Base-by-base conservation (phyloP, 495 filamentous ascomycete species). In the Letharia lupina region DNA sequence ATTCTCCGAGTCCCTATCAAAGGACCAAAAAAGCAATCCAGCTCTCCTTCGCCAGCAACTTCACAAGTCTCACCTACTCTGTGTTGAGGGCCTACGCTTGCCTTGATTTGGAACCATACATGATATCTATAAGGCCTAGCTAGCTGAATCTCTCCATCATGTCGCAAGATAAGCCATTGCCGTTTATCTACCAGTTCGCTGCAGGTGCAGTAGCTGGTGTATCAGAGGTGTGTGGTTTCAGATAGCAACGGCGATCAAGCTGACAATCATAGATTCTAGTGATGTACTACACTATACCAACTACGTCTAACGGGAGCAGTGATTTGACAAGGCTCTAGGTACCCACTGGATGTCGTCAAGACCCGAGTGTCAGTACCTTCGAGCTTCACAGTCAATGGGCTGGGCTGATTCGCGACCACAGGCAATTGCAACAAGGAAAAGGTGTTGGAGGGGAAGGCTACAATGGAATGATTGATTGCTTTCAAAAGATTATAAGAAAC, bases 271-370 rank as follows among this genome's bases (percentile, higher is more conserved):
- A 93, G 90, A 94, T 96, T 78, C 77, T 94, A 73, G 83, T 93
- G 54, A 95, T 95, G 91, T 94, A 83, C 70, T 80, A 72, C 48
- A 63, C 56, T 63, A 65, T 33, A 54, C 50, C 54, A 56, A 31
- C 18, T 35, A 33, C 6, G 12, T 10, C 40, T 50, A 56, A 8
- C 31, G 18, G 16, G 39, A 40, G 6, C 45, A 65, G 42, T 23
- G 39, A 60, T 23, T 50, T 66, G 28, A 62, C 40, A 23, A 65
- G 56, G 50, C 31, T 59, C 58, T 69, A 97, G 92, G 94, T 98
- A 98, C 82, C 94, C 94, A 71, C 81, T 98, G 72, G 94, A 98
- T 77, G 93, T 98, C 56, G 91, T 98, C 73, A 98, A 98, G 83
- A 98, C 94, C 61, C 82, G 94, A 85, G 88, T 98, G 90, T 95